A percentile compares a stretch with the other conserved stretches of the same genome.
Evolutionary conservation across 768 basidiomycete species (phyloP).

Genomic region (Cyclocybe aegerita): DNA sequence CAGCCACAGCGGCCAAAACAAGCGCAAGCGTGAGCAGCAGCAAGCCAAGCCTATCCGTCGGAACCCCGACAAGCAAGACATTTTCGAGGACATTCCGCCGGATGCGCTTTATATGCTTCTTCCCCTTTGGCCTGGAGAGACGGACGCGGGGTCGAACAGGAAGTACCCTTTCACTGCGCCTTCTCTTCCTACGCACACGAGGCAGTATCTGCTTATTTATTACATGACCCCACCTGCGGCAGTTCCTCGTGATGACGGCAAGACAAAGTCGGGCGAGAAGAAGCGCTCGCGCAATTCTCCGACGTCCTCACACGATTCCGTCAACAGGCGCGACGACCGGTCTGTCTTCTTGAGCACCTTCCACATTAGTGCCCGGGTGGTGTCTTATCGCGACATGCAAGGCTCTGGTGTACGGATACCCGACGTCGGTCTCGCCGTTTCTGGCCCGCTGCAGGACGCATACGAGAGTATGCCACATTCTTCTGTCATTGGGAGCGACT

Average conservation of each 20-base stretch:
- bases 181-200: constrained; percentile 45
- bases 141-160: constrained; percentile 42
- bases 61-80: constrained; percentile 27
- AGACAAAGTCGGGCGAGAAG: constrained; percentile 34
- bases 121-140: constrained; percentile 82
- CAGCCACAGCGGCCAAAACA: constrained; percentile 15
- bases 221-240: constrained; percentile 46
- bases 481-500: constrained; percentile 22
- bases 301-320: constrained; percentile 33
- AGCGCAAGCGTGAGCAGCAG: constrained; percentile 15
- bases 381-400: constrained; percentile 70
- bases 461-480: constrained; percentile 41
- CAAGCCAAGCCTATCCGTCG: constrained; percentile 11
- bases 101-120: constrained; percentile 82
- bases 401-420: constrained; percentile 75
- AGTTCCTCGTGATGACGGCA: constrained; percentile 24
- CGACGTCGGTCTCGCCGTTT: constrained; percentile 65
- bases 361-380: constrained; percentile 71
- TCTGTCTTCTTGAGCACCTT: constrained; percentile 61
- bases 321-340: constrained; percentile 36
- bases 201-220: constrained; percentile 78
- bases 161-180: constrained; percentile 32
- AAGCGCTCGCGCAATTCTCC: constrained; percentile 42
- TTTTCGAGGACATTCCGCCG: constrained; percentile 61
- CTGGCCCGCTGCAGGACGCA: constrained; percentile 56